Evolutionary conservation across 495 filamentous ascomycete species (phyloP), one percentile per base, ranked within the genome.

Genomic region (Niebla homalea): DNA sequence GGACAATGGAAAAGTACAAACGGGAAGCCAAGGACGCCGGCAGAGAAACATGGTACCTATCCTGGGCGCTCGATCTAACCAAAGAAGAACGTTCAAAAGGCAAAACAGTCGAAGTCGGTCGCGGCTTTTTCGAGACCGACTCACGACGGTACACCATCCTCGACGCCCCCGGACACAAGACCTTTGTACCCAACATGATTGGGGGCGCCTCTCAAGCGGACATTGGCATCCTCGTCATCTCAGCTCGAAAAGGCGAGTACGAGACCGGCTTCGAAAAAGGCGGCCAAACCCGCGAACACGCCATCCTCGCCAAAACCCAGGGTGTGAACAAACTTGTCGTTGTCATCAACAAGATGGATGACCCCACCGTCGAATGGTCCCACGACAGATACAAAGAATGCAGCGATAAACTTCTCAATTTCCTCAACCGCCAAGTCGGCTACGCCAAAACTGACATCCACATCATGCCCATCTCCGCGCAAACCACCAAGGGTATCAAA

Each of bases 231-330:
- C 76, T 99, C 21, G 92, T 99, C 60, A 97, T 99, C 63, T 90
- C 84, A 51, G 45, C 25, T 2, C 85, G 92, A 50, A 98, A 95
- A 72, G 92, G 92, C 64, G 93, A 99, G 68, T 99, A 99, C 62
- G 92, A 99, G 70, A 97, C 92, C 36, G 92, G 92, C n/a, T 99
- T 99, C 64, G 92, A 97, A 63, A 95, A 93, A 69, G 92, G 92
- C 46, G 92, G 93, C 15, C 92, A 99, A 65, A 99, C 93, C 39
- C 76, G 92, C 61, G 92, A 99, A 70, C 92, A 98, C 65, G 92
- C 92, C 41, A 83, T 99, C 62, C 72, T 99, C 46, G 92, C 92
- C 44, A 93, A 95, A 66, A 99, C 94, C n/a, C 88, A 94, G 61
- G 90, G 92, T 60, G 92, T 99, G 26, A 85, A 86, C 71, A 95